These are phyloP conservation scores for Gloeostereum incarnatum DNA, from an alignment of 768 basidiomycete genomes.

Conservation along the genomic window DNA sequence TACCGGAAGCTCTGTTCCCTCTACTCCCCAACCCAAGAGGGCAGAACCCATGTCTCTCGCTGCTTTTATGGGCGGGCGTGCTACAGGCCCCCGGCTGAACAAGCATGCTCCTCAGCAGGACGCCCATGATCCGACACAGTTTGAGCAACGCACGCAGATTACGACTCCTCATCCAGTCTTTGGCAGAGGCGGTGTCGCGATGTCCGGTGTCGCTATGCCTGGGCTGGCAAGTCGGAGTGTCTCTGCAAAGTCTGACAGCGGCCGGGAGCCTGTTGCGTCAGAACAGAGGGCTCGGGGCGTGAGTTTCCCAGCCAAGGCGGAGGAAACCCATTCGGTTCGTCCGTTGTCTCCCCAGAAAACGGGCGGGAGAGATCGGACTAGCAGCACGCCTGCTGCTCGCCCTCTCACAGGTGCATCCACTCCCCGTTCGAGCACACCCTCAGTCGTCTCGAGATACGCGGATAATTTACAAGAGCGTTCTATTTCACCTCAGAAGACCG, in stretches of 20 bases:
- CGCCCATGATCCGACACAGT: conserved; percentile 53
- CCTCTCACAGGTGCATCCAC: too few relatives aligned
- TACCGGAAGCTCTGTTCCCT: conserved; percentile 17
- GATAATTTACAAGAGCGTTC: conserved; percentile 24
- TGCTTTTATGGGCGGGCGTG: conserved; percentile 73
- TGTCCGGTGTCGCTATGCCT: conserved; percentile 53
- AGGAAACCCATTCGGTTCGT: too few relatives aligned
- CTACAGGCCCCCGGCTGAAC: conserved; percentile 65
- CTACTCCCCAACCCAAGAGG: conserved; percentile 14
- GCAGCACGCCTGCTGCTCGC: too few relatives aligned
- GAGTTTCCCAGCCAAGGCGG: conserved; percentile 25
- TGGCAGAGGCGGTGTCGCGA: conserved; percentile 63
- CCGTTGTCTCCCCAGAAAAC: too few relatives aligned
- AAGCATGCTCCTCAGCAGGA: conserved; percentile 67
- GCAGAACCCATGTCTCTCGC: conserved; percentile 61
- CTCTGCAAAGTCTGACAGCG: background rate
- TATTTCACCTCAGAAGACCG: conserved; percentile 27
- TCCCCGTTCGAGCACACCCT: too few relatives aligned
- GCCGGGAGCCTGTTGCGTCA: background rate
- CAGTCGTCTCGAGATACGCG: too few relatives aligned
- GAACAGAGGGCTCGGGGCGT: conserved; percentile 15
- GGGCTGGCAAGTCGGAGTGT: background rate
- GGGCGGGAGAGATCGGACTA: too few relatives aligned
- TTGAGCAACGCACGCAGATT: conserved; percentile 47
- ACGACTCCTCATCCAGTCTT: conserved; percentile 65